phyloP scores from a whole-genome alignment of 805 yeast species.

The Metschnikowia matae region DNA sequence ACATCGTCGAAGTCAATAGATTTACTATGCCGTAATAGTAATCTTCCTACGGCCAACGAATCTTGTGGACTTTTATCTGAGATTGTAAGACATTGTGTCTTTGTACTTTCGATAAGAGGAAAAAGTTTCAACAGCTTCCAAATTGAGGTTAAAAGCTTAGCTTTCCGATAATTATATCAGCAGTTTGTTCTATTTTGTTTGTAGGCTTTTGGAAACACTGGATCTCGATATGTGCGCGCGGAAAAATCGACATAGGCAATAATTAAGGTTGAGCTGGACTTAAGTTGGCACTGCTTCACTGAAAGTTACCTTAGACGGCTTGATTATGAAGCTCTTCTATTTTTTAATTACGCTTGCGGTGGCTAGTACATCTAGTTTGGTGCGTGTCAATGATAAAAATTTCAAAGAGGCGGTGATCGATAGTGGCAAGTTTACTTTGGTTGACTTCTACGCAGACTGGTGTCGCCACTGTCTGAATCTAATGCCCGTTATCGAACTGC shows the following conservation, averaged over 20 bases:
- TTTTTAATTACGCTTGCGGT: not conserved
- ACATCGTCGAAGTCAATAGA: no score
- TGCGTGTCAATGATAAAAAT: constrained; percentile 44
- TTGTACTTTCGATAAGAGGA: no score
- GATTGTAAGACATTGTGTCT: no score
- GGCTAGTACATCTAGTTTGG: constrained; percentile 24
- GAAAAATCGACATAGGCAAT: not conserved
- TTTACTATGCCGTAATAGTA: no score
- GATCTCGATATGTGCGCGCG: not conserved
- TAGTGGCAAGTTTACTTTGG: constrained; percentile 45
- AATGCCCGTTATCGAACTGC: constrained; percentile 40
- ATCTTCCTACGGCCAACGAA: no score
- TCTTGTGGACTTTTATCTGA: no score
- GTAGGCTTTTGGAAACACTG: not conserved
- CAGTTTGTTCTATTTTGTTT: not conserved
- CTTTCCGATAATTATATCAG: no score
- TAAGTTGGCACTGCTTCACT: not conserved
- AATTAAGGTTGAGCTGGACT: not conserved
- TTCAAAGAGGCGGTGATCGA: constrained; percentile 55
- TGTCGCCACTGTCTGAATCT: constrained; percentile 63
- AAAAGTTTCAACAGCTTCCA: not conserved
- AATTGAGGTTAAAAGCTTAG: not conserved
- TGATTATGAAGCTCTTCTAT: constrained; percentile 6
- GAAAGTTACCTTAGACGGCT: not conserved
- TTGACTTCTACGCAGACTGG: constrained; percentile 62